Conservation (phyloP, 2,329 filamentous ascomycete species). For the Karstenula rhodostoma region DNA sequence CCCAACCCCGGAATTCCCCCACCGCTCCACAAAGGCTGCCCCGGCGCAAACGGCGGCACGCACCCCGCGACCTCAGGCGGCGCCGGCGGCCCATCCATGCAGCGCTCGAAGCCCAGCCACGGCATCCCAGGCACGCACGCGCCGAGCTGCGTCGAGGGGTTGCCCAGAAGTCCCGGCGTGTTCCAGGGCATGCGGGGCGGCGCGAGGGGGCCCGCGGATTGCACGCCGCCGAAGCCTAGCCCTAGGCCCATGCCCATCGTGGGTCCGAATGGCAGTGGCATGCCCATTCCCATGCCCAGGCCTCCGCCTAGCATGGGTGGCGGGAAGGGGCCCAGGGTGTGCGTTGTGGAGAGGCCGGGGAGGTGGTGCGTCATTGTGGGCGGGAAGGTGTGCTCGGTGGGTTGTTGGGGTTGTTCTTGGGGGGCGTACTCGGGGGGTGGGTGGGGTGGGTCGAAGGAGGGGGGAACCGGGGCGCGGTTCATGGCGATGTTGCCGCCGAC, state of each 20-base stretch:
- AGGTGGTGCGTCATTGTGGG: constrained; percentile 22
- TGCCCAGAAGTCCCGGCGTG: constrained; percentile 18
- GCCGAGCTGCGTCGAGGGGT: constrained; percentile 23
- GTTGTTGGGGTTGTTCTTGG: constrained; percentile 3
- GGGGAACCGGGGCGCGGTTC: constrained; percentile 42
- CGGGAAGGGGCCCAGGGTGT: constrained; percentile 22
- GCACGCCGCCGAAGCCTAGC: constrained; percentile 23
- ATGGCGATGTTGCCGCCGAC: constrained; percentile 46
- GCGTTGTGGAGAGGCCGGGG: constrained; percentile 15
- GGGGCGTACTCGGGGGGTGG: constrained; percentile 18
- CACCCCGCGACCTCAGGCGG: constrained; percentile 32
- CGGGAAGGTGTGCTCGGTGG: constrained; percentile 6
- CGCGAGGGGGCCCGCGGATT: constrained; percentile 36
- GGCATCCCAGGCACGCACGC: constrained; percentile 14
- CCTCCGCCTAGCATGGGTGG: constrained; percentile 31
- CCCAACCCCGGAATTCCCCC: constrained; percentile 31
- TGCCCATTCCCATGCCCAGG: constrained; percentile 32
- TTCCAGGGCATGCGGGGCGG: constrained; percentile 23
- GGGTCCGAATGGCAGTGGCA: constrained; percentile 26
- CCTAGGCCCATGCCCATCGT: constrained; percentile 30
- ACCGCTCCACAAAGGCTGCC: constrained; percentile 34
- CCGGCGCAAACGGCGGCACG: constrained; percentile 34
- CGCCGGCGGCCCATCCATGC: constrained; percentile 31
- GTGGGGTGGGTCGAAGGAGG: constrained; percentile 27
- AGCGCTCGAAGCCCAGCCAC: constrained; percentile 26